Evolutionary conservation across 768 basidiomycete species (phyloP).

Genomic region (Rhodosporidiobolus odoratus): DNA sequence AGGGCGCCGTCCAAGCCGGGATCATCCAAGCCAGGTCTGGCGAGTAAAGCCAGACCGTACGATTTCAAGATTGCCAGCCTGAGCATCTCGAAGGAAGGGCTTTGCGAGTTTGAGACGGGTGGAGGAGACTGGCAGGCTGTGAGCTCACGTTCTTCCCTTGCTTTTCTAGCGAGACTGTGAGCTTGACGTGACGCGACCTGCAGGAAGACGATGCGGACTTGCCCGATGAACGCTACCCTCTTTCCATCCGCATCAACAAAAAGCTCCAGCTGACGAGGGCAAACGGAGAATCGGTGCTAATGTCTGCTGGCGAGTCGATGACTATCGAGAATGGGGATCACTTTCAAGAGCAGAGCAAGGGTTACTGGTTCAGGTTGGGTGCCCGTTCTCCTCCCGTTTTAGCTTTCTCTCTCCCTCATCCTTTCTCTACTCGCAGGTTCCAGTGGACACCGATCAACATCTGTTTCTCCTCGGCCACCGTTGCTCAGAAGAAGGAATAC

Average conservation of each 20-base stretch:
- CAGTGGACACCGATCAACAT: constrained; percentile 22
- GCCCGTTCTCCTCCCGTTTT: neutral
- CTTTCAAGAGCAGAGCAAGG: constrained; percentile 2
- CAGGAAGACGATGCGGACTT: constrained; percentile 15
- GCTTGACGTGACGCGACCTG: neutral
- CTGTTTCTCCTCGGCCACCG: neutral
- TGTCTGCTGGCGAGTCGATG: neutral
- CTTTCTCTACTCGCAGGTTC: constrained; percentile 9
- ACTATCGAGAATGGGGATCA: constrained; percentile 11
- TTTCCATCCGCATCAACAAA: constrained; percentile 2
- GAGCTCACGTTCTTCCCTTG: neutral
- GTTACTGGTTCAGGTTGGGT: constrained; percentile 21
- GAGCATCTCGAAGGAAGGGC: constrained; percentile 19
- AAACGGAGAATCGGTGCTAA: neutral
- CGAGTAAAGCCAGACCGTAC: neutral
- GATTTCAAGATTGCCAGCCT: constrained; percentile 29
- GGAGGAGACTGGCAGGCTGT: constrained; percentile 12
- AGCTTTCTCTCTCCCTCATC: neutral
- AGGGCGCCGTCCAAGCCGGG: neutral
- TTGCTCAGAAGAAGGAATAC: neutral
- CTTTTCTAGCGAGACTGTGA: too few species aligned
- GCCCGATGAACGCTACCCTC: constrained; percentile 19
- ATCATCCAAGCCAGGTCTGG: neutral
- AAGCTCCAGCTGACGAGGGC: neutral
- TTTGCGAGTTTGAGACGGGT: constrained; percentile 2